Evolutionary conservation across 345 rosid genomes (phyloP).

Genomic region (Diplotaxis tenuifolia): DNA sequence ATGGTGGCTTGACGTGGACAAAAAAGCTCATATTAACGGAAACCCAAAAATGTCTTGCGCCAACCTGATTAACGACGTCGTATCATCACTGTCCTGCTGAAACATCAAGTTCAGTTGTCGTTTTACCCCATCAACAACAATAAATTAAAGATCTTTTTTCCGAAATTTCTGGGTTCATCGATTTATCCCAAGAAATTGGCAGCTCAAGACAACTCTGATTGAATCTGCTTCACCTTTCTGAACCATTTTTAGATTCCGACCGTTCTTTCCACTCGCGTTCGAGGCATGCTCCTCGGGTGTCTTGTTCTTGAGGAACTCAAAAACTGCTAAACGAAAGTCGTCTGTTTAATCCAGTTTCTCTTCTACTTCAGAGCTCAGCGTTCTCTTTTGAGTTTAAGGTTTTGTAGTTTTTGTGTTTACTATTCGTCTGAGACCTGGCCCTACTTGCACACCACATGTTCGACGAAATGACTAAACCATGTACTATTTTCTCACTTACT

Average conservation of each 20-base stretch:
- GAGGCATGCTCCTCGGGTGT: not conserved
- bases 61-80: not conserved
- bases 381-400: not conserved
- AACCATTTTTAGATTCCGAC: not conserved
- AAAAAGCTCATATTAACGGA: too few relatives aligned
- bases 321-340: not conserved
- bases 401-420: not conserved
- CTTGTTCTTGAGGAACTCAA: not conserved
- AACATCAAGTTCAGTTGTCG: not conserved
- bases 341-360: not conserved
- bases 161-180: not conserved
- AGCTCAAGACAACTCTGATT: not conserved
- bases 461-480: slow-evolving; percentile 16
- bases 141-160: not conserved
- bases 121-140: not conserved
- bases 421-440: not conserved
- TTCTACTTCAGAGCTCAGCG: not conserved
- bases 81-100: not conserved
- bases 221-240: not conserved
- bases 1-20: too few relatives aligned
- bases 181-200: not conserved
- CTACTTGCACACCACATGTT: slow-evolving; percentile 10
- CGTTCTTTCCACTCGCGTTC: not conserved
- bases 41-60: not conserved
- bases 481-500: not conserved